phyloP scores from a whole-genome alignment of 2,329 filamentous ascomycete genomes.

The Trichoderma lentiforme region DNA sequence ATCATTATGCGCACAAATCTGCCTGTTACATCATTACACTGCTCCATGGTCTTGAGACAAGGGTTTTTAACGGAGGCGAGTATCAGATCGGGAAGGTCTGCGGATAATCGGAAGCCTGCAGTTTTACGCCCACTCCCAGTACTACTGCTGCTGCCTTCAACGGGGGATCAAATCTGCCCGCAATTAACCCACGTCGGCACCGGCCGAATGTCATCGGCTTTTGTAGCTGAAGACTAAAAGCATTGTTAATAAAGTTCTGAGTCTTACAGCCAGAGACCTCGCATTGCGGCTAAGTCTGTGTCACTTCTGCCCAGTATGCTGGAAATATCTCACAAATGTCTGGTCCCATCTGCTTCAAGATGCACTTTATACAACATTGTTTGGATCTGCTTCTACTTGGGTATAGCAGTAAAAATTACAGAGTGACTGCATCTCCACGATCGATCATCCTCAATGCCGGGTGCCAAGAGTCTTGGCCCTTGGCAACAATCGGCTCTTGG shows the following conservation, averaged over 20 bases:
- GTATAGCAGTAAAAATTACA: background rate
- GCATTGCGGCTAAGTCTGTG: background rate
- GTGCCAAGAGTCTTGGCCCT: background rate
- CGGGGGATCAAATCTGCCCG: background rate
- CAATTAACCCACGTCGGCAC: background rate
- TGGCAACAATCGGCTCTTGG: background rate
- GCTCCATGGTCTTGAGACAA: background rate
- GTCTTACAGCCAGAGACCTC: background rate
- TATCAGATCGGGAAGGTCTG: constrained; percentile 14
- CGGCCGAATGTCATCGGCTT: background rate
- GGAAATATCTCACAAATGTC: background rate
- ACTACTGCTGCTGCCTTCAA: background rate
- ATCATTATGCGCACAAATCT: background rate
- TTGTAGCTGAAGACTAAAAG: background rate
- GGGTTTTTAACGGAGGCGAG: background rate
- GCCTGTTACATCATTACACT: background rate
- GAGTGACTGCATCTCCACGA: background rate
- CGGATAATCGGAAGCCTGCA: constrained; percentile 10
- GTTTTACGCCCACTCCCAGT: background rate
- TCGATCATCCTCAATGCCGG: background rate
- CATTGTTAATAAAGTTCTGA: background rate
- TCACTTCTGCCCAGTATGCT: background rate
- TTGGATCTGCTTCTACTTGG: background rate
- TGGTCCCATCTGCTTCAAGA: background rate
- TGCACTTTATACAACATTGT: background rate